Conservation (phyloP, 768 basidiomycete genomes). For the Ephemerocybe angulata region DNA sequence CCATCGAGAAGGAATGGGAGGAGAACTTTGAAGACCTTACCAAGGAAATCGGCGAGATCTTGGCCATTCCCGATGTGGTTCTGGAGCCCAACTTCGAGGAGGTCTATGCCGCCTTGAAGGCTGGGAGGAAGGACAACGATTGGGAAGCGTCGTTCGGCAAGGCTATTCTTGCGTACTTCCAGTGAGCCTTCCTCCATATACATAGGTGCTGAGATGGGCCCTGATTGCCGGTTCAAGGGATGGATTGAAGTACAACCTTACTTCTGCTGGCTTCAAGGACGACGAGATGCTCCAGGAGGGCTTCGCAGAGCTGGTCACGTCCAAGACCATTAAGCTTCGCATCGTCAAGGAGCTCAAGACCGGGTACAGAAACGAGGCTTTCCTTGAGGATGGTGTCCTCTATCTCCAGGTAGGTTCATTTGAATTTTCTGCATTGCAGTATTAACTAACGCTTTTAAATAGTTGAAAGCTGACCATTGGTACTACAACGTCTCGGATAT, state of each 20-base stretch:
- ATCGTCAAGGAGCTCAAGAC: conserved; percentile 30
- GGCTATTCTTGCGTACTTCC: conserved; percentile 27
- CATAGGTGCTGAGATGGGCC: neutral
- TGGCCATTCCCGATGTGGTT: conserved; percentile 27
- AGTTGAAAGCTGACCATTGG: conserved; percentile 24
- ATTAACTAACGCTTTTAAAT: neutral
- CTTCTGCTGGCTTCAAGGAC: conserved; percentile 31
- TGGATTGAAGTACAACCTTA: conserved; percentile 30
- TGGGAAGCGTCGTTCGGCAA: conserved; percentile 28
- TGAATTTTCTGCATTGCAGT: neutral
- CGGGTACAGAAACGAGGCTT: conserved; percentile 26
- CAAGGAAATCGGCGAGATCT: conserved; percentile 25
- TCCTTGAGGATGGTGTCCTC: conserved; percentile 32
- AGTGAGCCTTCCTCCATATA: conserved; percentile 10
- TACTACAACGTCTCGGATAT: conserved; percentile 21
- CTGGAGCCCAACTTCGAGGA: conserved; percentile 39
- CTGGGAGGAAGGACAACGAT: conserved; percentile 22
- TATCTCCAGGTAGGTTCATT: conserved; percentile 32
- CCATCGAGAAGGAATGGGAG: conserved; percentile 32
- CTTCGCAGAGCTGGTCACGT: conserved; percentile 30
- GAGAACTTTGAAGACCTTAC: conserved; percentile 25
- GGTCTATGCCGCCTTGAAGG: conserved; percentile 24
- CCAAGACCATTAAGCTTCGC: conserved; percentile 36
- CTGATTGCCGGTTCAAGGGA: conserved; percentile 15
- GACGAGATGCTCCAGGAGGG: conserved; percentile 42